Evolutionary conservation across 352 stramenopile species (phyloP).

Genomic region (Phytophthora melonis): DNA sequence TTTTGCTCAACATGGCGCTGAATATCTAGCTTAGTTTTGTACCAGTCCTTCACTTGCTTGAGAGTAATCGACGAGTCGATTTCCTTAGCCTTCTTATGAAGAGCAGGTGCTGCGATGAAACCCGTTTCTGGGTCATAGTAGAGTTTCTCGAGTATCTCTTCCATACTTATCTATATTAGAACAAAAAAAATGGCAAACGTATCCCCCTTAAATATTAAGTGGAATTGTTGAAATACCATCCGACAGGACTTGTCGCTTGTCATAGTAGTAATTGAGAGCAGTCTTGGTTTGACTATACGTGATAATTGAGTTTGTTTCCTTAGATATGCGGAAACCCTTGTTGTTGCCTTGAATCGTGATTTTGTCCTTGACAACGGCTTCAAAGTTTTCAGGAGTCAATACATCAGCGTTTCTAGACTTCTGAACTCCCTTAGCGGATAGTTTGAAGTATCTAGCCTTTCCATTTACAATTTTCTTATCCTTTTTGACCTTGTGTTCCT

Average conservation of each 20-base stretch:
- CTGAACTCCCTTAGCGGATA: background rate
- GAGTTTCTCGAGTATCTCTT: background rate
- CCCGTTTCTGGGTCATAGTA: background rate
- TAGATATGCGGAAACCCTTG: background rate
- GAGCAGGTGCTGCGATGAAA: background rate
- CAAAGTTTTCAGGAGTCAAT: background rate
- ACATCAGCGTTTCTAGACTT: background rate
- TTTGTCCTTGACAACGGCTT: background rate
- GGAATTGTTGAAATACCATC: no score
- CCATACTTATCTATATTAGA: no score
- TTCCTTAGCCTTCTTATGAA: background rate
- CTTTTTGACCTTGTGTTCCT: constrained; percentile 1
- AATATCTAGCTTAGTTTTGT: background rate
- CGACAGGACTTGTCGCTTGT: no score
- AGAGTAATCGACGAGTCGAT: background rate
- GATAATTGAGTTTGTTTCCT: background rate
- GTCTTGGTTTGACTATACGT: background rate
- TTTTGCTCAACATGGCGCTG: background rate
- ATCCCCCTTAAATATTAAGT: no score
- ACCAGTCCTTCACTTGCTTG: background rate
- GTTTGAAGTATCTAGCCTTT: background rate
- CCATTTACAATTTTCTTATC: background rate
- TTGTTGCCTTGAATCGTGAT: background rate
- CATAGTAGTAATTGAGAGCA: no score
- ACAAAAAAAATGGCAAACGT: no score